Base-by-base conservation (phyloP, 139 green algal species). In the Volvox africanus region DNA sequence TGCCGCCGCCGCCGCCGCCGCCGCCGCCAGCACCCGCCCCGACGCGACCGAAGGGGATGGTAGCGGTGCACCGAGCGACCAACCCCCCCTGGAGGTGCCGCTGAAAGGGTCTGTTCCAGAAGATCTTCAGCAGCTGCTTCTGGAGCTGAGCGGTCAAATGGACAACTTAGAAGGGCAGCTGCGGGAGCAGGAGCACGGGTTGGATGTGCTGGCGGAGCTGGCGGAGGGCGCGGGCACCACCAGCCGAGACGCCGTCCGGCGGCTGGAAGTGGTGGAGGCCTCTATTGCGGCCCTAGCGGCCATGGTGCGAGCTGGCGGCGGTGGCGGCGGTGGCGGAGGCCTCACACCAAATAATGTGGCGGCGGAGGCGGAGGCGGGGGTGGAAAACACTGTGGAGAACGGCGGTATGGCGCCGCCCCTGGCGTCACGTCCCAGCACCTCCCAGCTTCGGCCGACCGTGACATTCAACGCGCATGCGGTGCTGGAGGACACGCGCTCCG, bases 161-260 rank as follows among this genome's bases (percentile, higher is more conserved):
- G 86, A 90, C 19, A 1, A 16, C 1, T n/a, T 90, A 44, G 14
- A 17, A 3, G 30, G 32, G 2, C 6, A 77, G 86, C 50, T 83
- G 11, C 19, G 13, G 30, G 86, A 90, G 86, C 86, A 90, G 50
- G 86, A 90, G 86, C 86, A 83, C 73, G 86, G 86, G 1, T 75
- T 90, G 71, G 86, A 90, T 77, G 86, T 90, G 50, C 61, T 90
- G 86, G 86, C 86, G 86, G 20, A 75, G 73, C 35, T 83, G 86
- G 80, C 80, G 28, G 80, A 86, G 80, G 28, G 26, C 26, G 80
- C 80, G 1, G 44, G 26, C 24, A 61, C 24, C 50, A 18, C 9
- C 50, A 71, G 80, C 50, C 80, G 80, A 14, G 80, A n/a, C 26
- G 44, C 80, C 80, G 55, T 61, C 30, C n/a, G n/a, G 12, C 28